phyloP scores from a whole-genome alignment of 495 filamentous ascomycete genomes.

The Xylaria castorea region DNA sequence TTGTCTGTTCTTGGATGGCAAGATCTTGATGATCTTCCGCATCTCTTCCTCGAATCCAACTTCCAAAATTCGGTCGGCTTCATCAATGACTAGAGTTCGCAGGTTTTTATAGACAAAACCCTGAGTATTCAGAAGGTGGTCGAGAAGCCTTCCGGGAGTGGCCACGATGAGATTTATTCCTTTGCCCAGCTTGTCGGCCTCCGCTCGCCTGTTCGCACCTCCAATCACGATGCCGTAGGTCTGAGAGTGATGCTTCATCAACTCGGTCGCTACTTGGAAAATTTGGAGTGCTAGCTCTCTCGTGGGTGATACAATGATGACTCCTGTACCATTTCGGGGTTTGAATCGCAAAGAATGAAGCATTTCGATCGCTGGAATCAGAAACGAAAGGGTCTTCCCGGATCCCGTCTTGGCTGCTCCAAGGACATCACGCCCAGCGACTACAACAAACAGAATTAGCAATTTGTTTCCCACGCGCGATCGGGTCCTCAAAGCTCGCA shows the following conservation, averaged over 20 bases:
- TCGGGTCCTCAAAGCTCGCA: background rate
- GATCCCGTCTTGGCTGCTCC: slow-evolving; percentile 97
- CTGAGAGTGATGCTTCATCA: slow-evolving; percentile 80
- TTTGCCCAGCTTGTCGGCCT: slow-evolving; percentile 92
- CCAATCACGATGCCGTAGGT: slow-evolving; percentile 97
- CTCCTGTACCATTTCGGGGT: slow-evolving; percentile 77
- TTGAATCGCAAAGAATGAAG: slow-evolving; percentile 89
- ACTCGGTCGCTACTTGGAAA: slow-evolving; percentile 90
- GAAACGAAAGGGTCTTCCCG: slow-evolving; percentile 93
- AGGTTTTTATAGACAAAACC: slow-evolving; percentile 95
- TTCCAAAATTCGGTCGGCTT: slow-evolving; percentile 93
- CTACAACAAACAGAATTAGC: slow-evolving; percentile 1
- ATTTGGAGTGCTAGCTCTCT: slow-evolving; percentile 95
- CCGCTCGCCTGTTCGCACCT: slow-evolving; percentile 87
- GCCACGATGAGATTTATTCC: slow-evolving; percentile 94
- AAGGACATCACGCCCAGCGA: slow-evolving; percentile 89
- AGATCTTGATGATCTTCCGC: slow-evolving; percentile 94
- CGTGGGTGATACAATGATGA: slow-evolving; percentile 84
- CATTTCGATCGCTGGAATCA: slow-evolving; percentile 96
- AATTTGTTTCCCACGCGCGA: background rate
- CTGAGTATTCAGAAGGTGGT: slow-evolving; percentile 92
- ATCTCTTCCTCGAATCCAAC: slow-evolving; percentile 99
- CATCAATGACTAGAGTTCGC: slow-evolving; percentile 86
- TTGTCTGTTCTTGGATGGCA: slow-evolving; percentile 87
- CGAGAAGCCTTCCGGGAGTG: slow-evolving; percentile 89